Conservation (phyloP, 2,329 filamentous ascomycete genomes). For the Pseudogymnoascus sp. region DNA sequence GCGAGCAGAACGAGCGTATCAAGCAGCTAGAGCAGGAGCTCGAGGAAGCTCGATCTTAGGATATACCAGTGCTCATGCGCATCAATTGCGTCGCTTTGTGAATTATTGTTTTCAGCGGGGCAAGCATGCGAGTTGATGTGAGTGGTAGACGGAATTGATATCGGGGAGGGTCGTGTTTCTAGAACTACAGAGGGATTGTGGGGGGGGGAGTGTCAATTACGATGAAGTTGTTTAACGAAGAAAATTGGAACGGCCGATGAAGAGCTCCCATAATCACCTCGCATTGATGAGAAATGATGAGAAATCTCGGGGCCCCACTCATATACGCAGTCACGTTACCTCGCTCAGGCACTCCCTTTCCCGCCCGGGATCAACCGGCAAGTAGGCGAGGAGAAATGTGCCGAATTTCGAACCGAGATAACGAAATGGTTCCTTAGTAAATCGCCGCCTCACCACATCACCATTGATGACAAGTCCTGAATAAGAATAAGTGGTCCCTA, state of each 20-base stretch:
- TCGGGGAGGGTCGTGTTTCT: neutral
- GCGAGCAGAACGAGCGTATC: conserved; percentile 62
- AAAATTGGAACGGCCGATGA: neutral
- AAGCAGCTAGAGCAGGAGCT: conserved; percentile 61
- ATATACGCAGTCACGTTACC: neutral
- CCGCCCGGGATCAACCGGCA: no score
- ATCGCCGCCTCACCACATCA: neutral
- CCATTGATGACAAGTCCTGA: neutral
- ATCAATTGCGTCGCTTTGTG: neutral
- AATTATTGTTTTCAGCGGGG: neutral
- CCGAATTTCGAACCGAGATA: neutral
- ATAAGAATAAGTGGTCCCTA: neutral
- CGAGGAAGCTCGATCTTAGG: conserved; percentile 53
- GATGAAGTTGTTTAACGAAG: neutral
- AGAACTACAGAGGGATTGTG: neutral
- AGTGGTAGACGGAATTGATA: neutral
- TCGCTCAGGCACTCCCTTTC: no score
- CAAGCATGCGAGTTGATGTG: neutral
- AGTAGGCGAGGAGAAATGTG: no score
- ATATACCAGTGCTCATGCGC: neutral
- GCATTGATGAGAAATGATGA: neutral
- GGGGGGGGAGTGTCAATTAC: neutral
- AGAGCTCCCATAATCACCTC: neutral
- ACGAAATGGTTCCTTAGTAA: neutral
- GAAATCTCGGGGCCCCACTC: neutral